Base-by-base conservation (phyloP, 1,284 basidiomycete genomes). In the Salmacisia buchloeana region DNA sequence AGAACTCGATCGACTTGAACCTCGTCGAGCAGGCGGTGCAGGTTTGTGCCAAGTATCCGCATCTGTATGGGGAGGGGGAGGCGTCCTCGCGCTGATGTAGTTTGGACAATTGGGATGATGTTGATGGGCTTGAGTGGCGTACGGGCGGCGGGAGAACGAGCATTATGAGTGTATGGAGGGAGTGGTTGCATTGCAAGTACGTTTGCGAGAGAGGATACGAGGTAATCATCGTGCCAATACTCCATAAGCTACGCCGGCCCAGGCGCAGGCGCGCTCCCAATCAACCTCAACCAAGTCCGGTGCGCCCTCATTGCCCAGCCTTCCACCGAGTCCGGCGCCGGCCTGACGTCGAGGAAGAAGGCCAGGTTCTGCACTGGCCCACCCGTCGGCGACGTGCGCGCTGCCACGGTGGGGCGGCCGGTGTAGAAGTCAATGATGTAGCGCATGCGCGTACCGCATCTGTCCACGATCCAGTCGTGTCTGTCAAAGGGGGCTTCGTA, bases 351-450 rank as follows among this genome's bases (percentile, higher is more conserved):
- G 43, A 99, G 85, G 80, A 89, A 96, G 81, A 98, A 98, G 3
- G 92, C 80, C 64, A 77, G 31, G 68, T 38, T 62, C 36, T 18
- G 62, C 43, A 9, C 62, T 59, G 13, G 63, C 62, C 6, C 60
- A 59, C 10, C 35, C n/a, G 2, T 61, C 34, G 29, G 56, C 21
- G 25, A 63, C 33, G 39, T n/a, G 27, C 27, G 34, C 39, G 58
- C 23, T 29, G 23, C 56, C 39, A 39, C 58, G 82, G 78, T 29
- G 81, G 70, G 3, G 82, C 72, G 57, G n/a, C 96, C 94, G 0
- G 92, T 90, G 83, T 99, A 99, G 80, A 97, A 99, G 81, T 99
- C 94, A 71, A 99, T 97, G 63, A 99, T 88, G 82, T 98, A 99
- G 67, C 94, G 88, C 75, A 94, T 84, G 61, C 87, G 87, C 41